phyloP scores from a whole-genome alignment of 2,329 filamentous ascomycete genomes.

The Thelonectria rubi region DNA sequence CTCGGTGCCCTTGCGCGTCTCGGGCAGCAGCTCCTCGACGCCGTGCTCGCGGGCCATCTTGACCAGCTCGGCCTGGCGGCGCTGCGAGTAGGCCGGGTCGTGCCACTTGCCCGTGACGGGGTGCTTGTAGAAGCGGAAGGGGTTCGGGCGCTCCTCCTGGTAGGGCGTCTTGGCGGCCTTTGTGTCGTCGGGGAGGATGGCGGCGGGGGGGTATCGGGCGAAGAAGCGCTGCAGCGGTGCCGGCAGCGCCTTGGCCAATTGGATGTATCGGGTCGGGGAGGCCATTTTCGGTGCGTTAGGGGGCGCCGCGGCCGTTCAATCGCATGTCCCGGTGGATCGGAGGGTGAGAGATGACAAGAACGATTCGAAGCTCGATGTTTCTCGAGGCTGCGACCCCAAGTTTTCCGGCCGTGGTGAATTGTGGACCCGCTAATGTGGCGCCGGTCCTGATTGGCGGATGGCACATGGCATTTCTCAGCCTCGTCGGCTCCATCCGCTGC shows the following conservation, averaged over 20 bases:
- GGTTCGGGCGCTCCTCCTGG: constrained; percentile 72
- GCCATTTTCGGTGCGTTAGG: constrained; percentile 44
- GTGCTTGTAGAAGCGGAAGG: constrained; percentile 84
- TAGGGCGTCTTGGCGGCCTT: constrained; percentile 56
- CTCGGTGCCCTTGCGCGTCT: constrained; percentile 78
- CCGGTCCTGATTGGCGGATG: constrained; percentile 27
- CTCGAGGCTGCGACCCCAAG: constrained; percentile 35
- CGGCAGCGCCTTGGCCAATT: constrained; percentile 78
- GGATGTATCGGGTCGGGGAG: constrained; percentile 54
- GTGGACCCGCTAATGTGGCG: constrained; percentile 3
- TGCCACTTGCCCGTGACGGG: constrained; percentile 83
- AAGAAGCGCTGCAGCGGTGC: constrained; percentile 85
- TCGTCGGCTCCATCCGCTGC: constrained; percentile 23
- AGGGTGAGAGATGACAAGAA: constrained; percentile 3
- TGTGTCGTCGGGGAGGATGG: constrained; percentile 59
- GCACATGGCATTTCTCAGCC: constrained; percentile 29
- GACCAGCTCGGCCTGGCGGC: constrained; percentile 89
- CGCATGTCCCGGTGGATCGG: constrained; percentile 18
- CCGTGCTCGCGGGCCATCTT: constrained; percentile 83
- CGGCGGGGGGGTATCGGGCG: constrained; percentile 82
- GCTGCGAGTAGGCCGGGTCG: constrained; percentile 81
- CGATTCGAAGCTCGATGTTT: constrained; percentile 14
- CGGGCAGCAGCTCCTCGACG: constrained; percentile 82
- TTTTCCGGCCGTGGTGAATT: constrained; percentile 29
- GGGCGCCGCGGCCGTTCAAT: constrained; percentile 34